These are phyloP conservation scores for Aeminium ludgeri DNA, from an alignment of 495 filamentous ascomycete species.

Conservation along the genomic window DNA sequence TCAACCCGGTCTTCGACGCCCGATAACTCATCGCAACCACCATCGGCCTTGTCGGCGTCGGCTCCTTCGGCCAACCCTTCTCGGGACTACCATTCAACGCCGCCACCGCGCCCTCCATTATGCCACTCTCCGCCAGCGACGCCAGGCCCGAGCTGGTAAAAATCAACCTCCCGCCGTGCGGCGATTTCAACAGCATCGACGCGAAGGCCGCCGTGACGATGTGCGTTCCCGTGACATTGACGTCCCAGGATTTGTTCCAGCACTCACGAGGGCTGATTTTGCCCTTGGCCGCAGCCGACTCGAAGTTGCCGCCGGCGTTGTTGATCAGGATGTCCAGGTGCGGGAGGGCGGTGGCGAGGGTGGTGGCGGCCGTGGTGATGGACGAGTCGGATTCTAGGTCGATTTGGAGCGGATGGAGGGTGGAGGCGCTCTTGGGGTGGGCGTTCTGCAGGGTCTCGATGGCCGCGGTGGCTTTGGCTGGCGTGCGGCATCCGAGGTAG, in stretches of 20 bases:
- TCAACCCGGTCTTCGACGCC: constrained; percentile 40
- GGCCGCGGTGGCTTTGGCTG: constrained; percentile 21
- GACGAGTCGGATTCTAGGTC: constrained; percentile 24
- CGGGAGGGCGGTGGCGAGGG: constrained; percentile 16
- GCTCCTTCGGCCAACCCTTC: constrained; percentile 33
- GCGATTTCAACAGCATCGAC: constrained; percentile 33
- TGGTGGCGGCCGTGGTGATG: constrained; percentile 21
- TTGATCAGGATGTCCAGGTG: constrained; percentile 22
- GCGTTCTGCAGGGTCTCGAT: constrained; percentile 19
- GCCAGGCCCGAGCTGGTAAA: constrained; percentile 33
- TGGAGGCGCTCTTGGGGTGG: constrained; percentile 16
- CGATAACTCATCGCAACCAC: constrained; percentile 35
- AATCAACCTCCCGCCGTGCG: constrained; percentile 31
- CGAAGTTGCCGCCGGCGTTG: constrained; percentile 19
- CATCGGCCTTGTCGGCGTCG: constrained; percentile 14
- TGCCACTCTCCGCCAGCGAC: constrained; percentile 27
- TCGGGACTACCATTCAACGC: constrained; percentile 24
- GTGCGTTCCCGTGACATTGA: constrained; percentile 35
- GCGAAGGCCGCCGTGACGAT: constrained; percentile 31
- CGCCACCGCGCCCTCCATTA: constrained; percentile 4
- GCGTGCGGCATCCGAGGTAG: constrained; percentile 20
- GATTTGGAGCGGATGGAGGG: constrained; percentile 18
- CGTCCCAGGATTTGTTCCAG: constrained; percentile 30
- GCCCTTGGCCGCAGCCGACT: neutral
- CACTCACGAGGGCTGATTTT: constrained; percentile 23